Percentiles rank a stretch among this genome's conserved stretches.
Conservation (phyloP, 75 land plant species). For the Sequoiadendron giganteum region DNA sequence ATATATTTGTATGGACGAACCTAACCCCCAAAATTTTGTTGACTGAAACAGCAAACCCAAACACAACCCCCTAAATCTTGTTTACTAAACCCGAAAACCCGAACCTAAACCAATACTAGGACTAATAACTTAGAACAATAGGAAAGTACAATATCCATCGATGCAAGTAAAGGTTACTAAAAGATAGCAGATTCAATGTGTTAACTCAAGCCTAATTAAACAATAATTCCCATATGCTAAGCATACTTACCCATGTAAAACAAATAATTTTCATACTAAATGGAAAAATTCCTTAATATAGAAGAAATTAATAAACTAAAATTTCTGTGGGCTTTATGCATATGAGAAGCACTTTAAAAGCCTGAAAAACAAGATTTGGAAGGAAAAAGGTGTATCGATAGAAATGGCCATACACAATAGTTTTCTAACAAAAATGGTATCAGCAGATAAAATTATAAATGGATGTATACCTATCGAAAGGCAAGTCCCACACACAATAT, state of each 20-base stretch:
- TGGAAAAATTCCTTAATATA: background rate
- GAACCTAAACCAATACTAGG: too few species aligned
- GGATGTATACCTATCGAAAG: conserved; percentile 70
- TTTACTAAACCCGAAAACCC: too few species aligned
- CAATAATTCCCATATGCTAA: background rate
- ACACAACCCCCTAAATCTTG: too few species aligned
- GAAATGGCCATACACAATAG: background rate
- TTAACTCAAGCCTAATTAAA: background rate
- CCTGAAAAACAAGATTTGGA: background rate
- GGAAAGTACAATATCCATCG: too few species aligned
- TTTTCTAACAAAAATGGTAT: background rate
- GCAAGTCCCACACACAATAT: conserved; percentile 86
- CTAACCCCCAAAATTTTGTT: too few species aligned
- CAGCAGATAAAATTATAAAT: background rate
- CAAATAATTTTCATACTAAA: background rate
- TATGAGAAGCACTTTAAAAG: background rate
- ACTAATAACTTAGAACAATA: too few species aligned
- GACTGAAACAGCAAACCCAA: too few species aligned
- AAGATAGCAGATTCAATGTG: background rate
- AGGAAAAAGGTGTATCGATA: background rate
- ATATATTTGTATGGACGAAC: too few species aligned
- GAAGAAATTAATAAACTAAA: background rate
- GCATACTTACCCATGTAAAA: background rate
- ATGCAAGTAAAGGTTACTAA: background rate
- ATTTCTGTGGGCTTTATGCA: background rate